These are phyloP conservation scores for Talaromyces liani DNA, from an alignment of 495 filamentous ascomycete genomes.

Conservation along the genomic window DNA sequence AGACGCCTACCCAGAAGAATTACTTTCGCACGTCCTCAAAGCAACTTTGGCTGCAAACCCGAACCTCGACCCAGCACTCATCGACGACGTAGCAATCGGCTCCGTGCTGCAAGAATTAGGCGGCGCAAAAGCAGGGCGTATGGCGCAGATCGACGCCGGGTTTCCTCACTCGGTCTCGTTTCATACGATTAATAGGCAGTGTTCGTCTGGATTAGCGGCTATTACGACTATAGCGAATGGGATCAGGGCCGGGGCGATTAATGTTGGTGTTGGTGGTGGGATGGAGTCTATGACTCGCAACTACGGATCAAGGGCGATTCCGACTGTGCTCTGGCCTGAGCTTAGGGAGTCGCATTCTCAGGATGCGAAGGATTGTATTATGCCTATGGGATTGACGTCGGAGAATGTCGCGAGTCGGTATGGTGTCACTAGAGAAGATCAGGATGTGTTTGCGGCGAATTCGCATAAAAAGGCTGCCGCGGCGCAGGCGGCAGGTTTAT, in stretches of 20 bases:
- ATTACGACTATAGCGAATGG: constrained; percentile 64
- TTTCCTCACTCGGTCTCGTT: constrained; percentile 68
- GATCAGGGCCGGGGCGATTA: constrained; percentile 63
- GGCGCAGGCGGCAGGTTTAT: constrained; percentile 61
- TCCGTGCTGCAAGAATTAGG: constrained; percentile 87
- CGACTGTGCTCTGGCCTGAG: constrained; percentile 69
- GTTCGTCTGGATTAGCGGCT: constrained; percentile 66
- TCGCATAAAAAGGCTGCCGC: constrained; percentile 63
- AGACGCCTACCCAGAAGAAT: constrained; percentile 84
- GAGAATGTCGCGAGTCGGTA: constrained; percentile 85
- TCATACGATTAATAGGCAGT: constrained; percentile 83
- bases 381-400: constrained; percentile 89
- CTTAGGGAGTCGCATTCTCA: constrained; percentile 55
- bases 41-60: constrained; percentile 73
- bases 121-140: constrained; percentile 83
- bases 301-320: constrained; percentile 77
- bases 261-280: constrained; percentile 77
- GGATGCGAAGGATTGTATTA: constrained; percentile 78
- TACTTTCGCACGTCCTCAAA: constrained; percentile 73
- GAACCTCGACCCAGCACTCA: constrained; percentile 59
- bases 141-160: constrained; percentile 78
- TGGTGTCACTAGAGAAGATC: constrained; percentile 62
- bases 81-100: constrained; percentile 79
- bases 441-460: constrained; percentile 73
- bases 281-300: constrained; percentile 94